phyloP scores from a whole-genome alignment of 352 stramenopile genomes.

The Globisporangium camurandrum region DNA sequence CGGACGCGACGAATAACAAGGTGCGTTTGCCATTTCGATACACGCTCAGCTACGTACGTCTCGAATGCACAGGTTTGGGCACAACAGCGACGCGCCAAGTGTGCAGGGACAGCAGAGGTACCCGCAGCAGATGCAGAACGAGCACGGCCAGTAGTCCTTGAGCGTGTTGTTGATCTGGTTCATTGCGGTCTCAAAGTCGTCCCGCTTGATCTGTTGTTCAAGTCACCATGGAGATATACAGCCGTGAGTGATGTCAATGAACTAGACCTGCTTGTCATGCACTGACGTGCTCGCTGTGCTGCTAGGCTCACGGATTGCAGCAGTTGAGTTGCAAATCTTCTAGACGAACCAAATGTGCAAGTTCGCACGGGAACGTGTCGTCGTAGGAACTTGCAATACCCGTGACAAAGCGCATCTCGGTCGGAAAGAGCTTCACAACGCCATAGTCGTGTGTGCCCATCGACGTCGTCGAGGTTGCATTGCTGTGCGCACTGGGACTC shows the following conservation, averaged over 20 bases:
- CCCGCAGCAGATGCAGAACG: slow-evolving; percentile 64
- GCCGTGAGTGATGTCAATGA: no score
- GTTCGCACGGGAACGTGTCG: slow-evolving; percentile 56
- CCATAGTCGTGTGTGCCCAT: slow-evolving; percentile 16
- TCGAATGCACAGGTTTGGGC: slow-evolving; percentile 65
- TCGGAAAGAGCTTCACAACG: slow-evolving; percentile 44
- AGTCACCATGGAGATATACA: no score
- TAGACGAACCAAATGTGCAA: slow-evolving; percentile 34
- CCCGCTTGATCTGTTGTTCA: slow-evolving; percentile 37
- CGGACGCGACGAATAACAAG: neutral
- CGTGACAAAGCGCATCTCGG: slow-evolving; percentile 60
- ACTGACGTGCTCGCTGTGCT: no score
- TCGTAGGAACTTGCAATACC: slow-evolving; percentile 65
- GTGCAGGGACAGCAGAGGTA: slow-evolving; percentile 64
- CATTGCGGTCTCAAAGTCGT: slow-evolving; percentile 63
- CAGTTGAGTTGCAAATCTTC: no score
- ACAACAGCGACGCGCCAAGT: slow-evolving; percentile 52
- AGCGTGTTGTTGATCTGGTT: slow-evolving; percentile 85
- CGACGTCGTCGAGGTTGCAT: neutral
- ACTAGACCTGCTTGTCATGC: no score
- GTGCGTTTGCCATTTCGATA: neutral
- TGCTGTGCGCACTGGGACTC: neutral
- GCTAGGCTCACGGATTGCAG: no score
- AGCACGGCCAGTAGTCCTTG: slow-evolving; percentile 75
- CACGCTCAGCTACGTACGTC: slow-evolving; percentile 30